phyloP scores from a whole-genome alignment of 2,329 filamentous ascomycete species.

The Xylariaceae sp. region DNA sequence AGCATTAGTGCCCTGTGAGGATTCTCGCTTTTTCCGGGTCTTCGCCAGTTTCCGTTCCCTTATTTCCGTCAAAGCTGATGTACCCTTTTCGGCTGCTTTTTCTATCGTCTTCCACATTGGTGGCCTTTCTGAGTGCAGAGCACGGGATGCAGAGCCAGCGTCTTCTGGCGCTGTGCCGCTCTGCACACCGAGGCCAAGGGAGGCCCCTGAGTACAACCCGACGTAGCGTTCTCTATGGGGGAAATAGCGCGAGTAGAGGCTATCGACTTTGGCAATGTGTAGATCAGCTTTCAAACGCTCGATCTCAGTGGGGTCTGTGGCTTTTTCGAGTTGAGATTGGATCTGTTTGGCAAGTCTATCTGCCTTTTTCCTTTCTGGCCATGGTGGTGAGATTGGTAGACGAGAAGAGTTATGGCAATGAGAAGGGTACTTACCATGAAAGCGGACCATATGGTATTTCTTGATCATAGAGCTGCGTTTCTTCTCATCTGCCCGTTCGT shows the following conservation, averaged over 20 bases:
- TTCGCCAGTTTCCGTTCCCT: conserved; percentile 22
- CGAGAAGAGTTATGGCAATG: not conserved
- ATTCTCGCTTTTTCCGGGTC: conserved; percentile 3
- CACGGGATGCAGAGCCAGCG: conserved; percentile 36
- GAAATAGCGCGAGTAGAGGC: conserved; percentile 70
- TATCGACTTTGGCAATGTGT: conserved; percentile 67
- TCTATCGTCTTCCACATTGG: conserved; percentile 68
- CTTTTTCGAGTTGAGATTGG: conserved; percentile 50
- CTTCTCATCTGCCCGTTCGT: conserved; percentile 54
- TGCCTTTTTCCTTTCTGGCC: conserved; percentile 67
- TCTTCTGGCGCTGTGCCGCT: conserved; percentile 36
- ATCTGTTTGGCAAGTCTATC: conserved; percentile 62
- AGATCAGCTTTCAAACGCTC: conserved; percentile 51
- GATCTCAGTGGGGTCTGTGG: conserved; percentile 47
- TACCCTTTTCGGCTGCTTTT: conserved; percentile 46
- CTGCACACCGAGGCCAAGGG: conserved; percentile 21
- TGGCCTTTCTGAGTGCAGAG: conserved; percentile 43
- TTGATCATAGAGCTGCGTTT: conserved; percentile 65
- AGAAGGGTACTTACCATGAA: conserved; percentile 62
- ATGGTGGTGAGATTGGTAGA: not conserved
- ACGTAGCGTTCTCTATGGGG: conserved; percentile 69
- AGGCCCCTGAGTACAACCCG: conserved; percentile 49
- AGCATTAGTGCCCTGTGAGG: not conserved
- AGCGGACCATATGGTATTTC: conserved; percentile 79
- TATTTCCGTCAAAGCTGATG: conserved; percentile 20